phyloP scores from a whole-genome alignment of 75 land plant genomes.

The Pinus tabuliformis region DNA sequence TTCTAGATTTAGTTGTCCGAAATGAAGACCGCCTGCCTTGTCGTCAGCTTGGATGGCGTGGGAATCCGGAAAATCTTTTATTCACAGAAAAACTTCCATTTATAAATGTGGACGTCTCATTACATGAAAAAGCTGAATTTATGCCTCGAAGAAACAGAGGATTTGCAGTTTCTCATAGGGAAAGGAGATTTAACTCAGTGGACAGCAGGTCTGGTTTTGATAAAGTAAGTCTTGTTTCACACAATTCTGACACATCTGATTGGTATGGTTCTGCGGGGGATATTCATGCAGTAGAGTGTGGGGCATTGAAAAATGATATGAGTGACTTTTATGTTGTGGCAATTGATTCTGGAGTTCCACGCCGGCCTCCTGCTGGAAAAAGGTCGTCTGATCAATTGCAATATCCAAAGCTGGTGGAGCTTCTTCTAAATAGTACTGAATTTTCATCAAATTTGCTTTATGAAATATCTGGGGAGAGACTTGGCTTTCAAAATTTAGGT shows the following conservation, averaged over 20 bases:
- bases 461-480: conserved; percentile 72
- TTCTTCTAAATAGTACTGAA: conserved; percentile 65
- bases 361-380: conserved; percentile 93
- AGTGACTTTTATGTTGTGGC: conserved; percentile 61
- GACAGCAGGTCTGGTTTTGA: conserved; percentile 32
- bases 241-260: conserved; percentile 28
- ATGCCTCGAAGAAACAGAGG: conserved; percentile 27
- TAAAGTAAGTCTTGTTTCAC: conserved; percentile 22
- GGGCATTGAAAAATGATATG: conserved; percentile 6
- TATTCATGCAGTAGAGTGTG: conserved; percentile 8
- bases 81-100: conserved; percentile 49
- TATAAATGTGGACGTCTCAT: conserved; percentile 25
- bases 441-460: conserved; percentile 61
- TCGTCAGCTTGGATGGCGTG: conserved; percentile 93
- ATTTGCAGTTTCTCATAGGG: conserved; percentile 27
- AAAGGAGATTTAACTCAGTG: conserved; percentile 55
- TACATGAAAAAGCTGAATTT: conserved; percentile 39
- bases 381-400: conserved; percentile 65
- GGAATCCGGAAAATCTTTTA: conserved; percentile 81
- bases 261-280: conserved; percentile 21
- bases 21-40: conserved; percentile 96
- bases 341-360: conserved; percentile 97
- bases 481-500: conserved; percentile 43
- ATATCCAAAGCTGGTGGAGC: conserved; percentile 88
- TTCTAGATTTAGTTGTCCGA: conserved; percentile 89